Conservation (phyloP, 306 rosid genomes). For the Arachis hypogaea region DNA sequence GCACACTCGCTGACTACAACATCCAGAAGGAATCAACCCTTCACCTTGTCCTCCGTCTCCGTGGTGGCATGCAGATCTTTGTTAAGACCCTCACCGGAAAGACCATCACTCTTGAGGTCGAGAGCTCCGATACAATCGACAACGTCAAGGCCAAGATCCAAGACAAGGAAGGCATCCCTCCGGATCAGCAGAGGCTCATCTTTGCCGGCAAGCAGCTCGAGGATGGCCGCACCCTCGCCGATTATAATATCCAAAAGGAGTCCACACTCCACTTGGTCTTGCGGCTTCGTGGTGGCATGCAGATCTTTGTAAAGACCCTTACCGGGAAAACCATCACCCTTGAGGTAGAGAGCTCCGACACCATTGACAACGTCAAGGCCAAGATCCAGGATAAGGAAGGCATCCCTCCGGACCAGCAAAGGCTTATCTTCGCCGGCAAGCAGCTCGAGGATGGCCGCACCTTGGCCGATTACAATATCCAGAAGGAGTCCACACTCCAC, state of each 20-base stretch:
- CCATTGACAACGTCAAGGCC: conserved; percentile 71
- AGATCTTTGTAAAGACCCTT: conserved; percentile 69
- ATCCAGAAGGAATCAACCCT: conserved; percentile 80
- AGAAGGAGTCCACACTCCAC: conserved; percentile 77
- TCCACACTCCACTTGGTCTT: conserved; percentile 72
- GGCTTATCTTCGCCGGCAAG: conserved; percentile 71
- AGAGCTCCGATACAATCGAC: conserved; percentile 69
- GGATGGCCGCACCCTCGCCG: conserved; percentile 72
- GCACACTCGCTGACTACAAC: conserved; percentile 73
- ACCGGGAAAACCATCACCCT: conserved; percentile 72
- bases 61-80: conserved; percentile 80
- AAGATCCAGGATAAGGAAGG: conserved; percentile 85
- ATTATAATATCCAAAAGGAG: conserved; percentile 77
- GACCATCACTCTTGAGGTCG: conserved; percentile 74
- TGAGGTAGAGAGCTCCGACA: conserved; percentile 62
- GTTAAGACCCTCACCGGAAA: conserved; percentile 75
- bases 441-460: conserved; percentile 76
- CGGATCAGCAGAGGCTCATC: conserved; percentile 71
- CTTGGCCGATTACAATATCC: conserved; percentile 68
- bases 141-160: conserved; percentile 75
- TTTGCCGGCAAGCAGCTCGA: conserved; percentile 77
- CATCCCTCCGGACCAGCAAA: conserved; percentile 75
- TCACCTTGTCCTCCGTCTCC: conserved; percentile 72
- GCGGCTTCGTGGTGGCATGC: conserved; percentile 84
- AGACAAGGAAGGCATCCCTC: conserved; percentile 81